Percentiles rank a stretch among this genome's conserved stretches.
Evolutionary conservation across 257 asterid genomes (phyloP).

Genomic region (Solanum paucissectum): DNA sequence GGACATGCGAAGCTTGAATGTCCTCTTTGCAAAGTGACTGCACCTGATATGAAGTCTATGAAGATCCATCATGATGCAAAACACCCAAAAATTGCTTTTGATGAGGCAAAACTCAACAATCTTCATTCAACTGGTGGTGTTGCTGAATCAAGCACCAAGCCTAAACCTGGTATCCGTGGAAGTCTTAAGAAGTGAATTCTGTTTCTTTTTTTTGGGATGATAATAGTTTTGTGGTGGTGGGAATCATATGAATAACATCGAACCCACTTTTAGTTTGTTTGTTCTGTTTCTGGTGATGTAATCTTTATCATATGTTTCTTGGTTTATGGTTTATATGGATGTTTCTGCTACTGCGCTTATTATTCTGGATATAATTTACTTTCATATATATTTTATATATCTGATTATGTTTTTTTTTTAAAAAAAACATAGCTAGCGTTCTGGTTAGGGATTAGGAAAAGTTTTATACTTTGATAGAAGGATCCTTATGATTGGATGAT

Average conservation of each 20-base stretch:
- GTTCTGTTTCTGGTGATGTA: neutral
- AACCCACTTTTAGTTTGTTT: neutral
- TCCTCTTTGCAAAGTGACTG: constrained; percentile 72
- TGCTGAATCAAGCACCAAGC: constrained; percentile 30
- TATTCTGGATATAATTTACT: neutral
- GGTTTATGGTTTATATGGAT: neutral
- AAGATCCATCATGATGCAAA: constrained; percentile 85
- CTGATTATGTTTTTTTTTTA: neutral
- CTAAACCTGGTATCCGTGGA: constrained; percentile 79
- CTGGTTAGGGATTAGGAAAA: neutral
- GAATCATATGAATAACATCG: neutral
- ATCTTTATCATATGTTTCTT: neutral
- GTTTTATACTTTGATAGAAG: neutral
- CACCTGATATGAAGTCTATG: constrained; percentile 81
- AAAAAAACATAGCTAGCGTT: neutral
- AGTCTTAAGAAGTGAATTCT: constrained; percentile 53
- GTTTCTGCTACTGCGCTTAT: neutral
- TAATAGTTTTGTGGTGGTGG: neutral
- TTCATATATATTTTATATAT: neutral
- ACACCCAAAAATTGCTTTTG: constrained; percentile 77
- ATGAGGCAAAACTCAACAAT: constrained; percentile 51
- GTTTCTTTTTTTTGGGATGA: neutral
- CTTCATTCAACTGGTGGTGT: constrained; percentile 29
- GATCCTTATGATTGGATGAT: neutral
- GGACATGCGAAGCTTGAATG: constrained; percentile 90